Evolutionary conservation across 257 asterid species (phyloP).

Genomic region (Coffea canephora): DNA sequence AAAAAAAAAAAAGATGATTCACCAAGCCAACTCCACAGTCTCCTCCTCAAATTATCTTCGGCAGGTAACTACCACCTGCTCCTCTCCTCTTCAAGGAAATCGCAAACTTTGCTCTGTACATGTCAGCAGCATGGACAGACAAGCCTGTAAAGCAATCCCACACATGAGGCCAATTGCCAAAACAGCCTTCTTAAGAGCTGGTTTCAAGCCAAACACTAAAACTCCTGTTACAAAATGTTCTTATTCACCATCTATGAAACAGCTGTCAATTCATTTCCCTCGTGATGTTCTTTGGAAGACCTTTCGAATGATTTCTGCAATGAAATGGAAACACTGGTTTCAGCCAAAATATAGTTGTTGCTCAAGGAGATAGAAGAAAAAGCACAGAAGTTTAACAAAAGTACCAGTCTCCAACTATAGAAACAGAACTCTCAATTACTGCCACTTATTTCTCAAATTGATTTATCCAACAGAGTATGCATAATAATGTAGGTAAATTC

Average conservation of each 20-base stretch:
- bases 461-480: background rate
- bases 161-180: background rate
- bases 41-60: background rate
- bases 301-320: slow-evolving; percentile 25
- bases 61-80: background rate
- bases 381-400: background rate
- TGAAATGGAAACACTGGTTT: background rate
- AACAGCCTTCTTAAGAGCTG: slow-evolving; percentile 6
- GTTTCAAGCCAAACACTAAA: background rate
- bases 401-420: background rate
- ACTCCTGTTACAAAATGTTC: background rate
- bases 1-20: background rate
- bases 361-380: background rate
- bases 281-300: slow-evolving; percentile 16
- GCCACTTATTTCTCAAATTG: background rate
- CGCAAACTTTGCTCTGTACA: background rate
- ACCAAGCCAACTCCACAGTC: background rate
- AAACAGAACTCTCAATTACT: background rate
- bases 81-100: background rate
- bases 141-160: slow-evolving; percentile 9
- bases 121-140: background rate
- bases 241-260: slow-evolving; percentile 39
- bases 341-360: background rate
- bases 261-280: slow-evolving; percentile 36
- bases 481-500: background rate